Percentiles rank a stretch among this genome's conserved stretches.
These are phyloP conservation scores for Magnaporthales sp. DNA, from an alignment of 2,329 filamentous ascomycete genomes.

Conservation along the genomic window DNA sequence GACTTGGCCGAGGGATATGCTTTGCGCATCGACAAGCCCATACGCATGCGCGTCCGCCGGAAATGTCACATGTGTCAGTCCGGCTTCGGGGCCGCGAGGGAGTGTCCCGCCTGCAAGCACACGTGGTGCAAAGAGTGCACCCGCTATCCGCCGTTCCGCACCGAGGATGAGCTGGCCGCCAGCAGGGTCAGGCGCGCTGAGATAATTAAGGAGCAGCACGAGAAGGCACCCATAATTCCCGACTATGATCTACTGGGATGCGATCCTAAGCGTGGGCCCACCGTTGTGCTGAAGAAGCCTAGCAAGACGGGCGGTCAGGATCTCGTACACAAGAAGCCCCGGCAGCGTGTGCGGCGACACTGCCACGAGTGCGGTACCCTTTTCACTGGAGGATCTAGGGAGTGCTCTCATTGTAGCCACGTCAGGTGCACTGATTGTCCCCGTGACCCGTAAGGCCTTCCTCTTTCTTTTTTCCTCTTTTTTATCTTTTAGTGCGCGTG, in stretches of 20 bases:
- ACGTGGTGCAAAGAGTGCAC: slow-evolving; percentile 72
- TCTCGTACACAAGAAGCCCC: slow-evolving; percentile 60
- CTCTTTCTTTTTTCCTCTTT: neutral
- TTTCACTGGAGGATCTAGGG: slow-evolving; percentile 52
- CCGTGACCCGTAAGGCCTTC: slow-evolving; percentile 65
- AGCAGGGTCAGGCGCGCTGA: slow-evolving; percentile 42
- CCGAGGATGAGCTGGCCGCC: slow-evolving; percentile 43
- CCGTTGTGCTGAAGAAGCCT: slow-evolving; percentile 50
- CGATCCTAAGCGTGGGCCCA: slow-evolving; percentile 31
- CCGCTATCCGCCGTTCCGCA: slow-evolving; percentile 61
- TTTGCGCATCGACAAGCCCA: slow-evolving; percentile 63
- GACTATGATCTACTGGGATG: slow-evolving; percentile 31
- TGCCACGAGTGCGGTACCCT: slow-evolving; percentile 66
- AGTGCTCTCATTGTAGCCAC: slow-evolving; percentile 62
- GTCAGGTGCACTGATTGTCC: slow-evolving; percentile 72
- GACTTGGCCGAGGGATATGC: slow-evolving; percentile 44
- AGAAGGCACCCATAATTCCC: slow-evolving; percentile 43
- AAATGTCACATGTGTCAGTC: slow-evolving; percentile 76
- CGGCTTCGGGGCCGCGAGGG: slow-evolving; percentile 62
- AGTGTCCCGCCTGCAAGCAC: slow-evolving; percentile 72
- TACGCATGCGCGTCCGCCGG: slow-evolving; percentile 69
- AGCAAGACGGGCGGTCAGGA: slow-evolving; percentile 61
- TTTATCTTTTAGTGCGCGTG: neutral
- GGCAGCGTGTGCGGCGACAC: slow-evolving; percentile 63
- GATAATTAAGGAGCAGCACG: slow-evolving; percentile 44